A percentile compares a stretch with the other conserved stretches of the same genome.
These are phyloP conservation scores for Begonia peltatifolia DNA, from an alignment of 306 rosid species.

Conservation along the genomic window DNA sequence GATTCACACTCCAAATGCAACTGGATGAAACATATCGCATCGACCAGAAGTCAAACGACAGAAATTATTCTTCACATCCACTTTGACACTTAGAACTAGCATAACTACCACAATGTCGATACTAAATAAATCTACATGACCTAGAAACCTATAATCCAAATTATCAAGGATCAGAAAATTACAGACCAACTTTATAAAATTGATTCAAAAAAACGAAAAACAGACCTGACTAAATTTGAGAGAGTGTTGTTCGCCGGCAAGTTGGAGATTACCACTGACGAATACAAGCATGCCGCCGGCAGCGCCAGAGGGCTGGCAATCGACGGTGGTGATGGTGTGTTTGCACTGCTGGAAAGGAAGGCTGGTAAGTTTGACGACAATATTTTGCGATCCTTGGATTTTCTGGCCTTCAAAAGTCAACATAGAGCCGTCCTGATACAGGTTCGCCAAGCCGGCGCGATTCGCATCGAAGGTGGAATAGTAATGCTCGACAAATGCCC, in stretches of 20 bases:
- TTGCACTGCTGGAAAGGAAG: conserved; percentile 93
- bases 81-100: no score
- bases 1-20: no score
- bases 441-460: conserved; percentile 27
- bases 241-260: conserved; percentile 82
- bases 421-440: conserved; percentile 78
- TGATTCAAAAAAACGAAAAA: not conserved
- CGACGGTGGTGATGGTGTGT: conserved; percentile 73
- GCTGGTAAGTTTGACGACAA: conserved; percentile 61
- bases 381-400: conserved; percentile 60
- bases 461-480: conserved; percentile 63
- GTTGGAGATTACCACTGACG: conserved; percentile 87
- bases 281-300: conserved; percentile 78
- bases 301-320: conserved; percentile 78
- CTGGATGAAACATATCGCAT: no score
- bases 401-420: conserved; percentile 88
- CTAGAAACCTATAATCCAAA: no score
- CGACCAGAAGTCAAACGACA: no score
- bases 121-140: no score
- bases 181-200: not conserved
- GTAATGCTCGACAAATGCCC: conserved; percentile 87
- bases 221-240: conserved; percentile 91
- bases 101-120: no score
- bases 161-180: no score
- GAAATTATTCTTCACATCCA: no score